A percentile compares a stretch with the other conserved stretches of the same genome.
Conservation (phyloP, 2,329 filamentous ascomycete genomes). For the Clonostachys byssicola region DNA sequence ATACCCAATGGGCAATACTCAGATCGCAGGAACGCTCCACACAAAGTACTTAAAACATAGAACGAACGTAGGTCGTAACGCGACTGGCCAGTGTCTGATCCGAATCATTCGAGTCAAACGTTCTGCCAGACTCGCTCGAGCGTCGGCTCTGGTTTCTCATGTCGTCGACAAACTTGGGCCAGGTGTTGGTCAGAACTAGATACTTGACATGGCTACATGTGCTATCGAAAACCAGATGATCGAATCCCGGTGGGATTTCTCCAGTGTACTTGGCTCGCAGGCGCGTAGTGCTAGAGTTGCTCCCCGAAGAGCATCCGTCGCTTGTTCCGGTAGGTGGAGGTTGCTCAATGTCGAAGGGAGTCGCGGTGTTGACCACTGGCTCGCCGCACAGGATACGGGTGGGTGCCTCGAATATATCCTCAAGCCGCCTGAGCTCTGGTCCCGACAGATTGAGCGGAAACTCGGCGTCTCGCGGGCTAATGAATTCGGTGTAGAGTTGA, state of each 20-base stretch:
- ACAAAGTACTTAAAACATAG: no score
- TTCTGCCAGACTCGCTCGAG: no score
- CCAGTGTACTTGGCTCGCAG: conserved; percentile 21
- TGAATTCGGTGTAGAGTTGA: conserved; percentile 57
- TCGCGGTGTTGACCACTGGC: conserved; percentile 22
- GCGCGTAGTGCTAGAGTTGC: background rate
- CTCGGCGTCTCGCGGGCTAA: conserved; percentile 56
- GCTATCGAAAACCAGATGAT: conserved; percentile 49
- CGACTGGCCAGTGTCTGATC: no score
- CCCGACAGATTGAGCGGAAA: conserved; percentile 66
- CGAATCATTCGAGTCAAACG: no score
- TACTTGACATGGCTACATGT: conserved; percentile 59
- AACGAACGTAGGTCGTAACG: no score
- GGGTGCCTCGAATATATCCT: conserved; percentile 50
- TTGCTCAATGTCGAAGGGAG: conserved; percentile 31
- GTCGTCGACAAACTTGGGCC: conserved; percentile 43
- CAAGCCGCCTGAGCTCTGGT: conserved; percentile 46
- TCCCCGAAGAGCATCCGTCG: background rate
- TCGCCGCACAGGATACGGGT: conserved; percentile 39
- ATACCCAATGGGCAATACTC: no score
- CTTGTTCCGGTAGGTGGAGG: no score
- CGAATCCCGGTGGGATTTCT: conserved; percentile 42
- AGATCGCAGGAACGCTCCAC: no score
- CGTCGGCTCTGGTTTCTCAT: background rate
- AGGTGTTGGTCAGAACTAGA: conserved; percentile 64